A percentile compares a stretch with the other conserved stretches of the same genome.
phyloP scores from a whole-genome alignment of 805 yeast species.

The Nakazawaea anatomiae region DNA sequence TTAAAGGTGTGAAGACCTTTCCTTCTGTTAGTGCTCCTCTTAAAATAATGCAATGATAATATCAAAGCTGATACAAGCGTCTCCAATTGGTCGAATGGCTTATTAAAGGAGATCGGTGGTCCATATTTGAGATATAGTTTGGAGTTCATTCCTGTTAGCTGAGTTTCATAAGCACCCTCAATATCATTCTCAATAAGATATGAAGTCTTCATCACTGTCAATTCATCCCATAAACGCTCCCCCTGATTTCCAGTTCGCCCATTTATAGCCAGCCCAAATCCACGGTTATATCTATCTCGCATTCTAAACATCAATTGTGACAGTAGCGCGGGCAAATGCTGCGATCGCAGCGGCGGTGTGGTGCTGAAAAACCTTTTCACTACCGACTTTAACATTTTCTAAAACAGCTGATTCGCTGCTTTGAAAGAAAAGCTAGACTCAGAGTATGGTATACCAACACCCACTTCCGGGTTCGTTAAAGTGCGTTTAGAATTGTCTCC shows the following conservation, averaged over 20 bases:
- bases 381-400: neutral
- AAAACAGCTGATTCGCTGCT: neutral
- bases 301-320: slow-evolving; percentile 1
- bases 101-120: neutral
- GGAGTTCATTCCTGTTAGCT: neutral
- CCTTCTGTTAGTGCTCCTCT: neutral
- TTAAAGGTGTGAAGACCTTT: neutral
- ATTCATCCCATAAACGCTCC: neutral
- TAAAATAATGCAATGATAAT: neutral
- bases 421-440: neutral
- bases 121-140: neutral
- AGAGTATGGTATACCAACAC: neutral
- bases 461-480: neutral
- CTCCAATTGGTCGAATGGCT: neutral
- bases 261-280: too few species aligned
- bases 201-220: neutral
- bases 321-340: neutral
- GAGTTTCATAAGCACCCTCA: neutral
- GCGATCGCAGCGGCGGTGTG: neutral
- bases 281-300: neutral
- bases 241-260: neutral
- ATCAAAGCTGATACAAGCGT: neutral
- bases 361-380: neutral
- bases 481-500: neutral
- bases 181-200: slow-evolving; percentile 3